Evolutionary conservation across 257 asterid species (phyloP).

Genomic region (Nicotiana paniculata): DNA sequence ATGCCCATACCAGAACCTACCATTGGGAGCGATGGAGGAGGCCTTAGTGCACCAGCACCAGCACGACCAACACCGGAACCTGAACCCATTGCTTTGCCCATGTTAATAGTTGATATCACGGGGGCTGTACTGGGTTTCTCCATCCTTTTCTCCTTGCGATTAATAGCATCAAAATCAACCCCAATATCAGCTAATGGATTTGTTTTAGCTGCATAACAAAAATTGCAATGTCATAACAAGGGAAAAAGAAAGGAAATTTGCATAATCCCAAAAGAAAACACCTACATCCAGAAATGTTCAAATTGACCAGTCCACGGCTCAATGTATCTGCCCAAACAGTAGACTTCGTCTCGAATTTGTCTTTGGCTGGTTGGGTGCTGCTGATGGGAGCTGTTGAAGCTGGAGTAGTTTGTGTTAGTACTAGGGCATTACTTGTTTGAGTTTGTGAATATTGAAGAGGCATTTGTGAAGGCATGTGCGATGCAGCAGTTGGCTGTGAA

Average conservation of each 20-base stretch:
- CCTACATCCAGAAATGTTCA: constrained; percentile 95
- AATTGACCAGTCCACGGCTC: constrained; percentile 91
- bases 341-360: constrained; percentile 89
- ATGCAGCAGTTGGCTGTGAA: constrained; percentile 34
- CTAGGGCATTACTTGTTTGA: constrained; percentile 29
- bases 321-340: constrained; percentile 96
- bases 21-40: constrained; percentile 54
- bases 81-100: constrained; percentile 99
- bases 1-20: constrained; percentile 56
- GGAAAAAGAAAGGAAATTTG: background rate
- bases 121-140: constrained; percentile 66
- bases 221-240: background rate
- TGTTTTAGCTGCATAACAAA: constrained; percentile 64
- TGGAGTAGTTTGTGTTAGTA: constrained; percentile 27
- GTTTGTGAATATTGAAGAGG: constrained; percentile 36
- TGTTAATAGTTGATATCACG: constrained; percentile 53
- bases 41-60: constrained; percentile 66
- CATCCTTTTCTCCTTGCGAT: constrained; percentile 92
- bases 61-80: constrained; percentile 94
- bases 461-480: constrained; percentile 37
- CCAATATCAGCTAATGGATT: constrained; percentile 89
- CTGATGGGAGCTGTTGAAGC: constrained; percentile 40
- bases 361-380: constrained; percentile 53
- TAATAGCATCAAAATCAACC: constrained; percentile 93
- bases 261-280: constrained; percentile 7